Conservation (phyloP, 441 rosid genomes). For the Syzygium malaccense region DNA sequence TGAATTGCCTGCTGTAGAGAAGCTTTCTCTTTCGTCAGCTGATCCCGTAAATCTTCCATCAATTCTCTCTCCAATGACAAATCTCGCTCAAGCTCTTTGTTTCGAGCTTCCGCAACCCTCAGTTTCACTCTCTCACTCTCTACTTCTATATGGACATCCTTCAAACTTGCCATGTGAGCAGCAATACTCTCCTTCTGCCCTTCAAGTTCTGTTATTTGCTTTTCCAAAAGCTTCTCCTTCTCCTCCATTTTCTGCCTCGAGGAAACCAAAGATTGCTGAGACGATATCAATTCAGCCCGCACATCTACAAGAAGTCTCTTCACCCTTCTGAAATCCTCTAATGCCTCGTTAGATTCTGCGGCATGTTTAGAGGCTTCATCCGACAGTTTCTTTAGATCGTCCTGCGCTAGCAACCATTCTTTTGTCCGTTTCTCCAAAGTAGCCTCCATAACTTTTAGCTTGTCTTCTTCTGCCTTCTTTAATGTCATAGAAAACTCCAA, state of each 20-base stretch:
- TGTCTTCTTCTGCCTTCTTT: constrained; percentile 53
- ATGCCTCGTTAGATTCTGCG: constrained; percentile 44
- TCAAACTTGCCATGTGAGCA: constrained; percentile 58
- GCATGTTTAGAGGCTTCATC: constrained; percentile 29
- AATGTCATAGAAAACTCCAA: constrained; percentile 28
- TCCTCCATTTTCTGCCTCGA: constrained; percentile 60
- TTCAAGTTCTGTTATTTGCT: constrained; percentile 52
- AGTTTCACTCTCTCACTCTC: constrained; percentile 65
- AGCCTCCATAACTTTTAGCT: constrained; percentile 45
- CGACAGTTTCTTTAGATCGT: constrained; percentile 47
- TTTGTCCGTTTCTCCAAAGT: constrained; percentile 58
- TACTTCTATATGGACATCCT: constrained; percentile 63
- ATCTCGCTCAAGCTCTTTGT: constrained; percentile 53
- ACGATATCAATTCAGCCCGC: constrained; percentile 62
- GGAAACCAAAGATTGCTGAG: constrained; percentile 55
- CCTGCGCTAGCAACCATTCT: constrained; percentile 65
- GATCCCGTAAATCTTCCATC: constrained; percentile 37
- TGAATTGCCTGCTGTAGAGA: constrained; percentile 43
- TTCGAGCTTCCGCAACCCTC: constrained; percentile 58
- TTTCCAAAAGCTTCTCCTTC: constrained; percentile 41
- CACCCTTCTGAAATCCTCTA: constrained; percentile 61
- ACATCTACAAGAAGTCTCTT: constrained; percentile 62
- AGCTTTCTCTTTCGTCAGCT: constrained; percentile 46
- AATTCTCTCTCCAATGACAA: constrained; percentile 42
- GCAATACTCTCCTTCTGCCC: constrained; percentile 52